Percentiles rank a stretch among this genome's conserved stretches.
These are phyloP conservation scores for Pleodorina starrii DNA, from an alignment of 139 green algal genomes.

Conservation along the genomic window DNA sequence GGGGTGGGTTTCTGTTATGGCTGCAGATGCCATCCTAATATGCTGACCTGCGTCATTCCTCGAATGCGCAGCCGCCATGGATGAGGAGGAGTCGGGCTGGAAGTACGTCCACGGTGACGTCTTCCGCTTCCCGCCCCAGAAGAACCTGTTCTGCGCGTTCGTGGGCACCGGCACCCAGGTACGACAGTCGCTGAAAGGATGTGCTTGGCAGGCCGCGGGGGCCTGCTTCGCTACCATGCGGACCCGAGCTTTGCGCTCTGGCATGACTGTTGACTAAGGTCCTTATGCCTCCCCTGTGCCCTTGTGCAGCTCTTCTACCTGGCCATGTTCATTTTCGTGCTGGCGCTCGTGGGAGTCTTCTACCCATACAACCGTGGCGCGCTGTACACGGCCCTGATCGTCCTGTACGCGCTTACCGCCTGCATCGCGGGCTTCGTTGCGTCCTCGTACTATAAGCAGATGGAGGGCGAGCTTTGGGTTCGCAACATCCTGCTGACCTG, in stretches of 20 bases:
- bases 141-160: constrained; percentile 87
- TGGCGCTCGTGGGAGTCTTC: constrained; percentile 90
- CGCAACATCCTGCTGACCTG: constrained; percentile 86
- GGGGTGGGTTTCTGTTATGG: background rate
- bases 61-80: constrained; percentile 51
- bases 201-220: too few relatives aligned
- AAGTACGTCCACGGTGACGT: constrained; percentile 96
- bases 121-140: constrained; percentile 88
- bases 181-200: too few relatives aligned
- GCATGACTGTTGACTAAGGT: too few relatives aligned
- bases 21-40: background rate
- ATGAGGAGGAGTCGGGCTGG: constrained; percentile 86
- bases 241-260: too few relatives aligned
- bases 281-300: too few relatives aligned
- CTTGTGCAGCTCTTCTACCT: constrained; percentile 65
- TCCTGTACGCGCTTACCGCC: constrained; percentile 93
- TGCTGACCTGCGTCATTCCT: background rate
- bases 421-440: constrained; percentile 89
- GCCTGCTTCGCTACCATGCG: too few relatives aligned
- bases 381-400: constrained; percentile 87
- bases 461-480: constrained; percentile 89
- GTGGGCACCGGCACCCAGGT: constrained; percentile 87
- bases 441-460: constrained; percentile 88
- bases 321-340: constrained; percentile 78
- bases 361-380: constrained; percentile 95